Evolutionary conservation across 257 asterid species (phyloP).

Genomic region (Ligustrum vulgare): DNA sequence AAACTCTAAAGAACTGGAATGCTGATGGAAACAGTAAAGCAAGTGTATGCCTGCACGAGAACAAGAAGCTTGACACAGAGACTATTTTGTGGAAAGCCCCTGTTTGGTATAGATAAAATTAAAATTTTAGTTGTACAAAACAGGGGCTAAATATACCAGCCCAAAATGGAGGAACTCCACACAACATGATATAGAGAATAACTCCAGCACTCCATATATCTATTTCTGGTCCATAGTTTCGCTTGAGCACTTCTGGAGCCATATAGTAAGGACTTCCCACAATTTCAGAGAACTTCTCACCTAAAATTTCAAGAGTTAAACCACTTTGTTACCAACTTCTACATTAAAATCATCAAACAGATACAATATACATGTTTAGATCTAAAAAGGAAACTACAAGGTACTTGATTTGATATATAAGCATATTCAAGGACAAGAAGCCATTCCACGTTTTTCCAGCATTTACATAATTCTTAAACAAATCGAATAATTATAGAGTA

Average conservation of each 20-base stretch:
- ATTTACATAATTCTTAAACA: neutral
- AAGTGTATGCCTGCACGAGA: neutral
- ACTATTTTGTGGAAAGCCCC: no score
- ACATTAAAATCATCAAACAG: constrained; percentile 6
- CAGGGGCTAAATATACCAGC: constrained; percentile 54
- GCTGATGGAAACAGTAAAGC: neutral
- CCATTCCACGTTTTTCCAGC: neutral
- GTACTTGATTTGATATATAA: neutral
- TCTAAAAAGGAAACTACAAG: no score
- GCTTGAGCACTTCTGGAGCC: constrained; percentile 96
- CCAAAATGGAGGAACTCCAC: constrained; percentile 99
- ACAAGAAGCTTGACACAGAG: neutral
- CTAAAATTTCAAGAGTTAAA: constrained; percentile 35
- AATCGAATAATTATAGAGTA: neutral
- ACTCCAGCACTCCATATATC: constrained; percentile 99
- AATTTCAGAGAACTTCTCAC: constrained; percentile 89
- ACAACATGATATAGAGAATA: constrained; percentile 77
- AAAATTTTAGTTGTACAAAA: no score
- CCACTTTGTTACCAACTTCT: neutral
- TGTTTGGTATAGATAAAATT: no score
- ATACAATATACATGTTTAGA: neutral
- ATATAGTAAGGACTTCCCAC: constrained; percentile 97
- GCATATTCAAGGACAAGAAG: neutral
- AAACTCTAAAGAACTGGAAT: constrained; percentile 12
- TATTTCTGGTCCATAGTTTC: constrained; percentile 89